Conservation (phyloP, 2,329 filamentous ascomycete species). For the Exophiala aquamarina region DNA sequence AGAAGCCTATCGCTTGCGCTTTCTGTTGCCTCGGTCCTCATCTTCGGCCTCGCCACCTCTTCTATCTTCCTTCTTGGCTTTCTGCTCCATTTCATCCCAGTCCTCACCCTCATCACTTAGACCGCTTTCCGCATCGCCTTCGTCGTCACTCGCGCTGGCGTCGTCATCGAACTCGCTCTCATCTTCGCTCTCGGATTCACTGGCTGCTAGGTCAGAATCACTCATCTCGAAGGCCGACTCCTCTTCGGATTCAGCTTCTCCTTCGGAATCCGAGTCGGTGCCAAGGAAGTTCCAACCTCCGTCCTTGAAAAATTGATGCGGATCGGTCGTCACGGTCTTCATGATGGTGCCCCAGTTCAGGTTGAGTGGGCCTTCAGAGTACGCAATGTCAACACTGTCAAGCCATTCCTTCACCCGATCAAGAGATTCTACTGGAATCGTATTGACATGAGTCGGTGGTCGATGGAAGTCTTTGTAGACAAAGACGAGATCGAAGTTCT, state of each 20-base stretch:
- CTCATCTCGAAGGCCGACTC: constrained; percentile 91
- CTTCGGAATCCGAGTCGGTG: constrained; percentile 84
- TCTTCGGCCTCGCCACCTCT: constrained; percentile 42
- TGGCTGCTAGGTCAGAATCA: constrained; percentile 72
- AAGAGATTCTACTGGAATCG: constrained; percentile 91
- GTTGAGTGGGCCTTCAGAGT: constrained; percentile 91
- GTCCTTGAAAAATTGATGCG: constrained; percentile 91
- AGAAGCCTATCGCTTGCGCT: constrained; percentile 30
- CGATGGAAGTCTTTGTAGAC: constrained; percentile 96
- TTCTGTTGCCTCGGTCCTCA: constrained; percentile 52
- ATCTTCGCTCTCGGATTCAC: constrained; percentile 74
- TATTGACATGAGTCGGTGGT: constrained; percentile 93
- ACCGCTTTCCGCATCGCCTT: constrained; percentile 39
- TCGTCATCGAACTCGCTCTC: constrained; percentile 94
- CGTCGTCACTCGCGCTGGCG: constrained; percentile 66
- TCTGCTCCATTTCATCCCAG: constrained; percentile 33
- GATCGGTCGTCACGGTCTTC: constrained; percentile 94
- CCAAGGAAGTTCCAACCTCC: constrained; percentile 94
- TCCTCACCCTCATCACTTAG: constrained; percentile 35
- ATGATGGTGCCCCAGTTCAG: constrained; percentile 99
- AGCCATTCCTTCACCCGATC: constrained; percentile 98
- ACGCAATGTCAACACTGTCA: constrained; percentile 92
- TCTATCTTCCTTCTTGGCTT: constrained; percentile 32
- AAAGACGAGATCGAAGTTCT: constrained; percentile 98
- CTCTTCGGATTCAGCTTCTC: constrained; percentile 72